These are phyloP conservation scores for Casaregolazyma lundiana DNA, from an alignment of 1,139 yeast genomes.

Conservation along the genomic window DNA sequence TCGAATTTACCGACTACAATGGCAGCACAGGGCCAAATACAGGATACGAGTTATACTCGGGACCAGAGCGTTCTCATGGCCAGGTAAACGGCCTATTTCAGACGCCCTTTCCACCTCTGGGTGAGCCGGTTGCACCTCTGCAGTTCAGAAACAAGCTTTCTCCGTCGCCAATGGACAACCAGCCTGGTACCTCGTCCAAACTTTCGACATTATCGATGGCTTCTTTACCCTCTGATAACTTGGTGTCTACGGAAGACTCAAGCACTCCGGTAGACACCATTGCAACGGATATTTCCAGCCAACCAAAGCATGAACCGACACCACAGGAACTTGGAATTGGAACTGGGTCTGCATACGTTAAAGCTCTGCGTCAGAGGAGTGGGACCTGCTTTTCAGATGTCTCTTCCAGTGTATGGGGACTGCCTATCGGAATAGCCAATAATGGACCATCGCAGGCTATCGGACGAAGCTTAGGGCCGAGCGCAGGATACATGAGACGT, in stretches of 20 bases:
- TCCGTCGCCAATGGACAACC: too few species aligned
- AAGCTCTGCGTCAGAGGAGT: slow-evolving; percentile 46
- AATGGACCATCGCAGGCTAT: slow-evolving; percentile 32
- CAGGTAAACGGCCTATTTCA: too few species aligned
- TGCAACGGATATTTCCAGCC: background rate
- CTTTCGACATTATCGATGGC: background rate
- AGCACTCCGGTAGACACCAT: background rate
- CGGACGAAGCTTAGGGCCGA: slow-evolving; percentile 24
- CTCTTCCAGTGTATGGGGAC: slow-evolving; percentile 53
- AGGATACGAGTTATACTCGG: too few species aligned
- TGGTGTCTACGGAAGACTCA: background rate
- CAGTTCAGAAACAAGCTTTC: too few species aligned
- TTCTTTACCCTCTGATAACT: background rate
- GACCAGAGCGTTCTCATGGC: too few species aligned
- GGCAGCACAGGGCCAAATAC: too few species aligned
- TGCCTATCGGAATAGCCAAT: slow-evolving; percentile 61
- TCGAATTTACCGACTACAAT: too few species aligned
- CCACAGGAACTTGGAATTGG: slow-evolving; percentile 23
- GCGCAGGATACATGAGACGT: slow-evolving; percentile 28
- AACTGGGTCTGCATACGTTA: slow-evolving; percentile 49
- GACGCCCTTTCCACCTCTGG: too few species aligned
- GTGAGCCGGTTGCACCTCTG: too few species aligned
- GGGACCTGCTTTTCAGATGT: slow-evolving; percentile 50
- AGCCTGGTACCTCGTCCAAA: too few species aligned
- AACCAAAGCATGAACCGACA: background rate